Base-by-base conservation (phyloP, 805 yeast species). In the Metschnikowia drakensbergensis region DNA sequence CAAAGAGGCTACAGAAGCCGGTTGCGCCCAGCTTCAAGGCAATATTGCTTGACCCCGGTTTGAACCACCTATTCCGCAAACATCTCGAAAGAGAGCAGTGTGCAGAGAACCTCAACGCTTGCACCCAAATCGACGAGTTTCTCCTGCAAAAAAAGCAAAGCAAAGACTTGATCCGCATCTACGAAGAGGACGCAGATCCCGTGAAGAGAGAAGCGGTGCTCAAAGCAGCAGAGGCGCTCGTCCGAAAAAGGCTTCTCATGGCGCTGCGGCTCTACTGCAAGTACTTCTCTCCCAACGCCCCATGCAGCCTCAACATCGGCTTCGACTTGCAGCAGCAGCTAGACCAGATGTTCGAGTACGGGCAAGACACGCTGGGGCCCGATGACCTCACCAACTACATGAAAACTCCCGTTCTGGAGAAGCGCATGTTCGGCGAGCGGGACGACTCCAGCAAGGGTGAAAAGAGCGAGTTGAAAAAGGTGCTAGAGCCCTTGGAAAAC, bases 41-140 rank as follows among this genome's bases (percentile, higher is more conserved):
- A 6, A 71, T 84, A 3, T 60, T 89, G 7, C 65, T 67, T 7
- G 96, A 89, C 61, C 95, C 96, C 0, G 96, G 94, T 0, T 68
- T 84, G 69, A 72, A 85, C 46, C 81, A 79, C 47, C 64, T 88
- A 7, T 87, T 89, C 64, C 74, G 81, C 52, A 68, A 71, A n/a
- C 89, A 86, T 60, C 62, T 89, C 45, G 80, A 77, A 43, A 75
- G 72, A 29, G 85, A 82, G 45, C 73, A 76, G 47, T 88, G 96
- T 59, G 77, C 77, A 2, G 97, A 89, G 59, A 89, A 88, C 57
- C 62, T 87, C n/a, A 83, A 84, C 53, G 88, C 85, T 3, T 87
- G 80, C 61, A 64, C 76, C 45, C 86, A 82, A 49, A 74, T 87
- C 42, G 70, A 71, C 41, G 75, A 75, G 42, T 78, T 83, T 51